phyloP scores from a whole-genome alignment of 768 basidiomycete genomes.

The Strobilomyces echinocephalus region DNA sequence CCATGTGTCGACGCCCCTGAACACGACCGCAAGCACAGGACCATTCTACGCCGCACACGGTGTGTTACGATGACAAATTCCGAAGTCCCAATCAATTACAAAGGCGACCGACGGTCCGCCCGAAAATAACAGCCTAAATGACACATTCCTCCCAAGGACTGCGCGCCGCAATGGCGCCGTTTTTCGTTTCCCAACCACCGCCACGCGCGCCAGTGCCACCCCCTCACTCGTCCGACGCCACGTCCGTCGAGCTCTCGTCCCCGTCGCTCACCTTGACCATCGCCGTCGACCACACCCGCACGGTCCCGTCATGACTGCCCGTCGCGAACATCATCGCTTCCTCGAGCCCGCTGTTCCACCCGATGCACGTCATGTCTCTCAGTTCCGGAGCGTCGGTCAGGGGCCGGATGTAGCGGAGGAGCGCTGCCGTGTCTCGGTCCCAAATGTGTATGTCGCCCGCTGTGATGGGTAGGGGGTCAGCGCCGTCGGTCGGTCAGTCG shows the following conservation, averaged over 20 bases:
- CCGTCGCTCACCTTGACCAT: neutral
- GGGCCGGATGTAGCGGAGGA: slow-evolving; percentile 64
- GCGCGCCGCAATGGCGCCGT: too few relatives aligned
- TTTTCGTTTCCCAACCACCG: too few relatives aligned
- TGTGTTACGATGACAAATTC: too few relatives aligned
- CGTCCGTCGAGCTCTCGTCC: slow-evolving; percentile 17
- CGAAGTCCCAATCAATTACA: too few relatives aligned
- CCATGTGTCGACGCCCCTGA: too few relatives aligned
- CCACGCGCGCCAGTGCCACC: neutral
- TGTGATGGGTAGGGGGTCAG: slow-evolving; percentile 22
- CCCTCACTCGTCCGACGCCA: slow-evolving; percentile 18
- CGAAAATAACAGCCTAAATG: too few relatives aligned
- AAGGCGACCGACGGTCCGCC: too few relatives aligned
- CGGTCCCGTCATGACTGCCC: slow-evolving; percentile 72
- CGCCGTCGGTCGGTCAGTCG: neutral
- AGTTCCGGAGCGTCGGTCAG: slow-evolving; percentile 44
- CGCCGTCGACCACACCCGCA: slow-evolving; percentile 66
- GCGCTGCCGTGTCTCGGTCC: slow-evolving; percentile 73
- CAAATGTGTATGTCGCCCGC: slow-evolving; percentile 82
- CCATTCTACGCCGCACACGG: too few relatives aligned
- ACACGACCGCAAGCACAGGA: too few relatives aligned
- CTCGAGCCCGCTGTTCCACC: slow-evolving; percentile 68
- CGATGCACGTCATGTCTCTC: slow-evolving; percentile 71
- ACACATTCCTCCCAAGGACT: too few relatives aligned
- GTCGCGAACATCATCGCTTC: slow-evolving; percentile 54